Conservation (phyloP, 306 rosid species). For the Notholithocarpus densiflorus region DNA sequence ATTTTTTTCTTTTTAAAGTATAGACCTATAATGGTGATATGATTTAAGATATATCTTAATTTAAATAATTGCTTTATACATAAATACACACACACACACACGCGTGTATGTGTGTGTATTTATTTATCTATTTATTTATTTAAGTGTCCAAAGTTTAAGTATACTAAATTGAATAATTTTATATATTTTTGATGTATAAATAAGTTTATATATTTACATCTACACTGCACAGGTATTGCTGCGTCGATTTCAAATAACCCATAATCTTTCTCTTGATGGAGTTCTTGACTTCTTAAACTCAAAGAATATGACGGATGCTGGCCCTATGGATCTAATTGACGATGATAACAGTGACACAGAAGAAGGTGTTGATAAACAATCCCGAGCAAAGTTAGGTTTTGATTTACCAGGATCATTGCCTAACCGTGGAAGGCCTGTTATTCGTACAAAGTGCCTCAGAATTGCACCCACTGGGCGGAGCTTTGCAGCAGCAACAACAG, state of each 20-base stretch:
- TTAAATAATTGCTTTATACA: no score
- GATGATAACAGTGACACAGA: conserved; percentile 47
- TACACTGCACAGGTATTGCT: conserved; percentile 62
- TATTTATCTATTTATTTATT: neutral
- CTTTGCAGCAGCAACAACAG: conserved; percentile 92
- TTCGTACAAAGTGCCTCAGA: conserved; percentile 77
- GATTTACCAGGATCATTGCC: conserved; percentile 85
- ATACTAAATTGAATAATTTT: neutral
- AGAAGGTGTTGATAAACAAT: conserved; percentile 76
- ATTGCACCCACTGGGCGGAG: conserved; percentile 95
- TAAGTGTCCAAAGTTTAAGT: neutral
- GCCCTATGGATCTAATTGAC: conserved; percentile 86
- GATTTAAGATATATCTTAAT: neutral
- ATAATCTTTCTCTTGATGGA: conserved; percentile 91
- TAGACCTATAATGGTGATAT: neutral
- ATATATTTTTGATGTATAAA: neutral
- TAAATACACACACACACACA: no score
- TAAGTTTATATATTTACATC: conserved; percentile 22
- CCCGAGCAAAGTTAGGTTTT: conserved; percentile 55
- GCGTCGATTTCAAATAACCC: conserved; percentile 81
- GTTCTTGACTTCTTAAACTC: conserved; percentile 89
- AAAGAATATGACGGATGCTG: conserved; percentile 91
- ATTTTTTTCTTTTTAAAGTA: neutral
- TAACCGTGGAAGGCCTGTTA: conserved; percentile 78
- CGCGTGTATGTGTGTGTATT: no score